Conservation (phyloP, 495 filamentous ascomycete genomes). For the Margaritispora aquatica region DNA sequence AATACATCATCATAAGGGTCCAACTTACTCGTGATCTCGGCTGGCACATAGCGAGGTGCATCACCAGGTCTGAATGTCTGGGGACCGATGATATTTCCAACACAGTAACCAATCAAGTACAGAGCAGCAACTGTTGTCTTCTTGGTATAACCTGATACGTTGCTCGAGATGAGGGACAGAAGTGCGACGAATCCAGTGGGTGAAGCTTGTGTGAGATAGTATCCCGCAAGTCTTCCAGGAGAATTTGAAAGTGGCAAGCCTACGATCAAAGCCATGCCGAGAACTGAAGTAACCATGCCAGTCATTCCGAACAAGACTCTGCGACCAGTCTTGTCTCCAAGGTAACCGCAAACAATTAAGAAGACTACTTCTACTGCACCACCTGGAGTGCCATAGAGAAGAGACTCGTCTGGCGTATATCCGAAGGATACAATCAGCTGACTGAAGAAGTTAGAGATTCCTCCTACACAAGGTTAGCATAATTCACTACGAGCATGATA, state of each 20-base stretch:
- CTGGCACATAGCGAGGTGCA: slow-evolving; percentile 56
- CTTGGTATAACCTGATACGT: slow-evolving; percentile 69
- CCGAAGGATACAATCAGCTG: slow-evolving; percentile 56
- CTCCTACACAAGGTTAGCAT: slow-evolving; percentile 3
- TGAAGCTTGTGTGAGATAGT: slow-evolving; percentile 30
- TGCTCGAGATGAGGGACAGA: slow-evolving; percentile 33
- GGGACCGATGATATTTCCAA: slow-evolving; percentile 50
- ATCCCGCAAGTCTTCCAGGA: slow-evolving; percentile 25
- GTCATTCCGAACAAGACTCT: slow-evolving; percentile 41
- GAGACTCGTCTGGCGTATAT: slow-evolving; percentile 50
- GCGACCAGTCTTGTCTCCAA: slow-evolving; percentile 51
- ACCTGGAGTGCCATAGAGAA: slow-evolving; percentile 60
- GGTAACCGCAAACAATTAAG: slow-evolving; percentile 51
- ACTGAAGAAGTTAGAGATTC: slow-evolving; percentile 64
- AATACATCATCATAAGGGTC: no score
- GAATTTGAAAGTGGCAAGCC: slow-evolving; percentile 50
- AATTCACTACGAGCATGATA: neutral
- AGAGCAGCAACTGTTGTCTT: slow-evolving; percentile 57
- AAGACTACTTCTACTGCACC: slow-evolving; percentile 61
- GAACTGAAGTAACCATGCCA: slow-evolving; percentile 35
- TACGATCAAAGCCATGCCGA: slow-evolving; percentile 61
- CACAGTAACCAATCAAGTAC: slow-evolving; percentile 62
- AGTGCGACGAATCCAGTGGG: slow-evolving; percentile 34
- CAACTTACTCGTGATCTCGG: slow-evolving; percentile 62
- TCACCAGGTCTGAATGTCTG: slow-evolving; percentile 19